phyloP scores from a whole-genome alignment of 177 flowering plant species.

The Telopea speciosissima region DNA sequence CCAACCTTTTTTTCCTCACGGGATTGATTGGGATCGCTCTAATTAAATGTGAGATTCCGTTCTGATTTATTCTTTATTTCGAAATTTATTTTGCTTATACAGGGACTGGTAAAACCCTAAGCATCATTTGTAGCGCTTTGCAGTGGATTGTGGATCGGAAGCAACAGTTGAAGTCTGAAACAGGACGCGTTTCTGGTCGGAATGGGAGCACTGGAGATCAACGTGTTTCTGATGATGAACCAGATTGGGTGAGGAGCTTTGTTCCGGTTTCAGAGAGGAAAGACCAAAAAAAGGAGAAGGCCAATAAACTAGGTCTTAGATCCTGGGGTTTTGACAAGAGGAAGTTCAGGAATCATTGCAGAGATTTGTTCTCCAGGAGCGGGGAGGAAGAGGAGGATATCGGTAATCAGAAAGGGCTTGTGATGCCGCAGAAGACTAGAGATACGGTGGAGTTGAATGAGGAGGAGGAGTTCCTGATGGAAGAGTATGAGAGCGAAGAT shows the following conservation, averaged over 20 bases:
- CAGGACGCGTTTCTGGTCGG: constrained; percentile 8
- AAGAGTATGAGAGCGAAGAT: constrained; percentile 85
- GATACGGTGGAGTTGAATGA: constrained; percentile 37
- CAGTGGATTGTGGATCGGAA: constrained; percentile 77
- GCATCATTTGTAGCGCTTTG: constrained; percentile 87
- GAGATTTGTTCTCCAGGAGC: constrained; percentile 16
- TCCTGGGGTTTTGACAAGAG: constrained; percentile 12
- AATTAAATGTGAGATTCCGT: neutral
- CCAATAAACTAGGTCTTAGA: constrained; percentile 16
- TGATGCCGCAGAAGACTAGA: constrained; percentile 9
- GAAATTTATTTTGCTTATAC: neutral
- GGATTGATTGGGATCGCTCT: neutral
- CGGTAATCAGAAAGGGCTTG: constrained; percentile 10
- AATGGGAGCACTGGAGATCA: constrained; percentile 13
- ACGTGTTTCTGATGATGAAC: constrained; percentile 55
- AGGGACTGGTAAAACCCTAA: constrained; percentile 96
- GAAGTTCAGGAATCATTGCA: constrained; percentile 15
- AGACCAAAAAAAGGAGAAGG: constrained; percentile 16
- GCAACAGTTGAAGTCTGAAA: constrained; percentile 17
- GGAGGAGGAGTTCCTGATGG: constrained; percentile 61
- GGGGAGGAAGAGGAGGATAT: constrained; percentile 15
- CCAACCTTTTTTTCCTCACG: neutral
- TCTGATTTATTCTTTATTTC: neutral
- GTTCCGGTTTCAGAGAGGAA: constrained; percentile 25
- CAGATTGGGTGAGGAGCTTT: constrained; percentile 86